phyloP scores from a whole-genome alignment of 257 asterid species.

The Solanum commersonii region DNA sequence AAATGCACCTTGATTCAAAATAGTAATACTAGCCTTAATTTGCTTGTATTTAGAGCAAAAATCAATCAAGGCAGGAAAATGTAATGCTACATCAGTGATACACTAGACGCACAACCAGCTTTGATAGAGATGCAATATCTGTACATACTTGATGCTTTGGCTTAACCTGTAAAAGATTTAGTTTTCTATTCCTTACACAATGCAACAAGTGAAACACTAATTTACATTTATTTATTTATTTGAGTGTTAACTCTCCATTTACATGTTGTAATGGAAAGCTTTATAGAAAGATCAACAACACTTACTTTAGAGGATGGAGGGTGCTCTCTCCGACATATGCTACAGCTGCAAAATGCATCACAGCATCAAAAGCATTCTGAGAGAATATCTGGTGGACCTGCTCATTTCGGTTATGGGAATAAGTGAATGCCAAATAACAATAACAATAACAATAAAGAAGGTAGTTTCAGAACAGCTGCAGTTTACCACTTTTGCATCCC shows the following conservation, averaged over 20 bases:
- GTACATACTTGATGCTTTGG: not conserved
- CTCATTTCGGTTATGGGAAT: slow-evolving; percentile 12
- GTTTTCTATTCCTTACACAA: not conserved
- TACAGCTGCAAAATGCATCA: slow-evolving; percentile 90
- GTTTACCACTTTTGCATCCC: slow-evolving; percentile 71
- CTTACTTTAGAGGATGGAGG: slow-evolving; percentile 76
- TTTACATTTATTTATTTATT: not conserved
- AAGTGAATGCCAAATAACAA: not conserved
- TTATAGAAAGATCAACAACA: not conserved
- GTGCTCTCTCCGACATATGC: slow-evolving; percentile 99
- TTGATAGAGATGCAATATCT: not conserved
- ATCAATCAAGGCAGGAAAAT: not conserved
- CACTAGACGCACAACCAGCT: not conserved
- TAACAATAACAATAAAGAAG: not conserved
- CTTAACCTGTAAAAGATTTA: not conserved
- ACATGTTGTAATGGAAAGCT: not conserved
- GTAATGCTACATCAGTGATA: not conserved
- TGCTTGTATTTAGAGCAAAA: not conserved
- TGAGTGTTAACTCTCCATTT: not conserved
- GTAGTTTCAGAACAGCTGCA: not conserved
- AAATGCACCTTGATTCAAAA: not conserved
- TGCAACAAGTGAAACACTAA: not conserved
- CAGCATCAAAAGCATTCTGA: slow-evolving; percentile 11
- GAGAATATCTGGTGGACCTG: slow-evolving; percentile 46
- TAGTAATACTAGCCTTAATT: not conserved